Percentiles rank a stretch among this genome's conserved stretches.
phyloP scores from a whole-genome alignment of 805 yeast genomes.

The Wickerhamiella cacticola region DNA sequence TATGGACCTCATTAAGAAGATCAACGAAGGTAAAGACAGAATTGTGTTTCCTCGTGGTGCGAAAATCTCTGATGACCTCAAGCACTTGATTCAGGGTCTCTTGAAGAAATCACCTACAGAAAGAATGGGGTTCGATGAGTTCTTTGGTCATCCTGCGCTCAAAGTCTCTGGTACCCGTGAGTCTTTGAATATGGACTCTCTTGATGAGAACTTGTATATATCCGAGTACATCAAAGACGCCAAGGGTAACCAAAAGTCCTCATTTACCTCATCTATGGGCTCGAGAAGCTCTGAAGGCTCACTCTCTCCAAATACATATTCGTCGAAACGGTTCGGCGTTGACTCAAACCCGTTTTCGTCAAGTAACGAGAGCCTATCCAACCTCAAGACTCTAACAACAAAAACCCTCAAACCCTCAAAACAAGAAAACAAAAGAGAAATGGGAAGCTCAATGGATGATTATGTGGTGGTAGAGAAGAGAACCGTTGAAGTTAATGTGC shows the following conservation, averaged over 20 bases:
- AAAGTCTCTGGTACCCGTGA: slow-evolving; percentile 39
- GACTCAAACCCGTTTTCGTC: slow-evolving; percentile 6
- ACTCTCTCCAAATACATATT: not conserved
- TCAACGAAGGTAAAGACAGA: slow-evolving; percentile 67
- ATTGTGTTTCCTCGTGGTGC: slow-evolving; percentile 67
- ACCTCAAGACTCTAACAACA: slow-evolving; percentile 3
- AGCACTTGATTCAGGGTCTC: slow-evolving; percentile 58
- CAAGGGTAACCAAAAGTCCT: too few species aligned
- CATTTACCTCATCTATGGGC: not conserved
- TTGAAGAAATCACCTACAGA: slow-evolving; percentile 76
- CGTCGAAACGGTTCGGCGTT: not conserved
- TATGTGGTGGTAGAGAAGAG: slow-evolving; percentile 92
- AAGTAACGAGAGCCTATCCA: not conserved
- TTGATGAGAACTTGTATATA: slow-evolving; percentile 71
- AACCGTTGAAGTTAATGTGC: slow-evolving; percentile 86
- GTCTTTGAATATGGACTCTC: slow-evolving; percentile 49
- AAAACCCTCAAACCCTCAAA: slow-evolving; percentile 16
- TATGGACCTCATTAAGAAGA: slow-evolving; percentile 73
- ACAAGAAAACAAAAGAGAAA: slow-evolving; percentile 3
- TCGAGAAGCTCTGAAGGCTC: not conserved
- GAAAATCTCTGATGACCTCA: slow-evolving; percentile 51
- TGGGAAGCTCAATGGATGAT: slow-evolving; percentile 31
- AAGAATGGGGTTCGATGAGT: slow-evolving; percentile 78
- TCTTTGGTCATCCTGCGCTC: slow-evolving; percentile 45
- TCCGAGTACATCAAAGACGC: slow-evolving; percentile 57